Evolutionary conservation across 345 rosid genomes (phyloP), one percentile per base, ranked within the genome.

Genomic region (Nephelium lappaceum): DNA sequence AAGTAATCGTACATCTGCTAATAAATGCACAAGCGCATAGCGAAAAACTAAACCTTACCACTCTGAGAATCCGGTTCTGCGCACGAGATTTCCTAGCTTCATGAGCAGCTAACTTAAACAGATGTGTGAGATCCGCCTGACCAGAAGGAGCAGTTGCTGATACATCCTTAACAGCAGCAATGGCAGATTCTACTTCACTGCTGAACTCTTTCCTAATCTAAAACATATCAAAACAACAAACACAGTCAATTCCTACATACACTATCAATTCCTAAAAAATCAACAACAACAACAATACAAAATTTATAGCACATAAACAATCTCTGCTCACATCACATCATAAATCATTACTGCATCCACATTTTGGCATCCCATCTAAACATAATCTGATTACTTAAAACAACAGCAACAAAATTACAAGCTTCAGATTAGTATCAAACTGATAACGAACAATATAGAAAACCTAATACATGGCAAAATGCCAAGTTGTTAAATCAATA

Each of bases 201-300:
- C 91, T 92, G 87, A 93, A 95, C 70, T 93, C 99, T 77, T 91
- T 95, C 75, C 87, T 83, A 43, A 90, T 86, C 99, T 95, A 81
- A 64, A 67, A 63, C 64, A 19, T 65, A 19, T 31, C 14, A 23
- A 57, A 57, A 78, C n/a, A 71, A 45, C 78, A 64, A 78, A 79
- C 39, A 69, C 6, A 36, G n/a, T 70, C 36, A 51, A 60, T 51
- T 16, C 67, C 47, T 45, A 23, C 23, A 65, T 70, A 12, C 73
- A 21, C 6, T 63, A 60, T n/a, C 15, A 41, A 21, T 3, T 38
- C 41, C 21, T 45, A 9, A 53, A 24, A 10, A 51, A n/a, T 77
- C 15, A 67, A 42, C 39, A 25, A 51, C 65, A 71, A 69, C 11
- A 58, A 24, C 0, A 31, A 31, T 2, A 70, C 25, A 62, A 36